Base-by-base conservation (phyloP, 768 basidiomycete species). In the Rhodosporidiobolus sp. region DNA sequence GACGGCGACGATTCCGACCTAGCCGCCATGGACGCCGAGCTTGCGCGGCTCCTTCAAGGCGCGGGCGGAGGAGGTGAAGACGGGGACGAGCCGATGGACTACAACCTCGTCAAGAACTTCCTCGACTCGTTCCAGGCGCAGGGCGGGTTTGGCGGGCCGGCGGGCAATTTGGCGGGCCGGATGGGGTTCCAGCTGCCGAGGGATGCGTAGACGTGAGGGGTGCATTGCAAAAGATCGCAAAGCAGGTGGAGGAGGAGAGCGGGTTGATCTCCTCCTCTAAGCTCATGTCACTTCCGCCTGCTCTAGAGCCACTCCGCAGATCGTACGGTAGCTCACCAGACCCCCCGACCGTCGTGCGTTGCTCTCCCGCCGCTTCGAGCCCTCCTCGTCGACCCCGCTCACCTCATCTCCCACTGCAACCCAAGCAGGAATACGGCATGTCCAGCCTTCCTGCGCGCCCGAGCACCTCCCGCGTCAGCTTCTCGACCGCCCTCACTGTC, bases 101-200 rank as follows among this genome's bases (percentile, higher is more conserved):
- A 94, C 81, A 88, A 88, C 76, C 82, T 98, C 78, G 95, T 98
- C 83, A 95, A 92, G 82, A 95, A 96, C 81, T 94, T 99, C 81
- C 81, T 98, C 81, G 93, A 96, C 83, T 95, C 93, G 81, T 97
- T 92, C 84, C 92, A 91, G 80, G 89, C 88, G 73, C 96, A 99
- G 79, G 90, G 80, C 14, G 96, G 96, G 32, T 81, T 91, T 61
- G 87, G 91, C 34, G 96, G 96, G 1, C 96, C 94, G 32, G 94
- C 96, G 22, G 86, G 94, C 64, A 96, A 89, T 79, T 83, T 99
- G 56, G 90, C 89, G 53, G 92, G 96, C 52, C 84, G 93, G 75
- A 80, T 99, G 56, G 89, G 85, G 1, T 91, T 90, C 85, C 77
- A 84, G 53, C 80, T 93, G 49, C 92, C 92, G 17, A 84, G 89